phyloP scores from a whole-genome alignment of 1,284 basidiomycete species.

The Moniliophthora roreri region DNA sequence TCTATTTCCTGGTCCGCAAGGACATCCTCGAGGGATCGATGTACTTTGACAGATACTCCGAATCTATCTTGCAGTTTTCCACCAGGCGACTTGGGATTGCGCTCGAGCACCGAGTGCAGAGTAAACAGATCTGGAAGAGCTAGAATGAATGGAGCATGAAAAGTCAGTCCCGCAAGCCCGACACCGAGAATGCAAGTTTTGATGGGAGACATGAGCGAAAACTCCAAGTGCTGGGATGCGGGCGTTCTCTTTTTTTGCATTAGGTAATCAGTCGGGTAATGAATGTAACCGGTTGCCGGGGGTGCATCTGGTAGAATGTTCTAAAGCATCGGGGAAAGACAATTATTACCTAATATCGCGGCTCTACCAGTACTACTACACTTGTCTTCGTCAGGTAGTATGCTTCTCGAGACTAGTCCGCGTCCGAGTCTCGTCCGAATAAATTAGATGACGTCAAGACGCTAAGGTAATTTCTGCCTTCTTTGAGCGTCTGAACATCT shows the following conservation, averaged over 20 bases:
- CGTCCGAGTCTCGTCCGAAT: too few relatives aligned
- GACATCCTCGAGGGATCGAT: slow-evolving; percentile 55
- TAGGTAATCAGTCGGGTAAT: too few relatives aligned
- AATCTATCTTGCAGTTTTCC: slow-evolving; percentile 67
- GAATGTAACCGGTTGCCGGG: too few relatives aligned
- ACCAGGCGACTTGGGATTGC: slow-evolving; percentile 56
- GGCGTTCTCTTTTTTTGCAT: too few relatives aligned
- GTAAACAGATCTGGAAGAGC: slow-evolving; percentile 74
- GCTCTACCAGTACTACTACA: too few relatives aligned
- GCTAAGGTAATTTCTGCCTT: not conserved
- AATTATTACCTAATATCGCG: too few relatives aligned
- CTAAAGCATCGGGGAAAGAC: too few relatives aligned
- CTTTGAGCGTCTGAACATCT: not conserved
- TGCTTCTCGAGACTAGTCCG: too few relatives aligned
- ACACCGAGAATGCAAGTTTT: slow-evolving; percentile 74
- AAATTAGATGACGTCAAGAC: not conserved
- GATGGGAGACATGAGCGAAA: slow-evolving; percentile 40
- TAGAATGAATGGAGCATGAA: slow-evolving; percentile 79
- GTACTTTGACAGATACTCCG: slow-evolving; percentile 55
- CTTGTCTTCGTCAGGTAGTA: too few relatives aligned
- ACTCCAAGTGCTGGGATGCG: too few relatives aligned
- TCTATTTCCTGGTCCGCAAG: slow-evolving; percentile 62
- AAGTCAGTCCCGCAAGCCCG: slow-evolving; percentile 73
- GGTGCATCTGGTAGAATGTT: too few relatives aligned
- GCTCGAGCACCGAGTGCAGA: slow-evolving; percentile 67